These are phyloP conservation scores for Cystofilobasidium bisporidii DNA, from an alignment of 768 basidiomycete species.

Conservation along the genomic window DNA sequence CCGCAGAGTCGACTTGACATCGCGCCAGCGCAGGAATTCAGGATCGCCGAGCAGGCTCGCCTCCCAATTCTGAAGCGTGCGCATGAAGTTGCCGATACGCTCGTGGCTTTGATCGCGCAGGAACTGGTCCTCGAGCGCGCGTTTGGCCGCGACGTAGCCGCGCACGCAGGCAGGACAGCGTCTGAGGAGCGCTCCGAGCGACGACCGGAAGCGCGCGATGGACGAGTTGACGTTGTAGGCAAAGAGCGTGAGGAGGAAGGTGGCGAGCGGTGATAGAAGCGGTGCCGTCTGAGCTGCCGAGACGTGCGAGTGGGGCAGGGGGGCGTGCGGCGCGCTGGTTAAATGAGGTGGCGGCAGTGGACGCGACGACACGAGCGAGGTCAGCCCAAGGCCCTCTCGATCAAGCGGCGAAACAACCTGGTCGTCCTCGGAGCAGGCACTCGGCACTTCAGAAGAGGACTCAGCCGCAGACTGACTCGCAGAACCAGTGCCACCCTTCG, in stretches of 20 bases:
- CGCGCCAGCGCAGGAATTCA: conserved; percentile 53
- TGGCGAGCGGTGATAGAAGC: conserved; percentile 48
- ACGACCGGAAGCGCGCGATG: conserved; percentile 52
- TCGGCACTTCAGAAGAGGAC: background rate
- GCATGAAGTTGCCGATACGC: conserved; percentile 14
- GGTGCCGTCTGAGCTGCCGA: background rate
- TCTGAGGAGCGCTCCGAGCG: conserved; percentile 50
- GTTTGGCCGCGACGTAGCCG: conserved; percentile 56
- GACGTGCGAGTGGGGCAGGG: background rate
- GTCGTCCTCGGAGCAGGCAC: too few species aligned
- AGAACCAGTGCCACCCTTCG: conserved; percentile 21
- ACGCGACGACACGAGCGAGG: background rate
- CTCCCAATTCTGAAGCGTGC: conserved; percentile 14
- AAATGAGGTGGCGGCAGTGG: background rate
- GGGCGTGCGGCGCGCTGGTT: background rate
- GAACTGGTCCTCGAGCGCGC: conserved; percentile 54
- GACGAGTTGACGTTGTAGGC: conserved; percentile 59
- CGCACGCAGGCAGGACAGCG: conserved; percentile 64
- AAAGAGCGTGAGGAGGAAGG: conserved; percentile 70
- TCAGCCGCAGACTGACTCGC: conserved; percentile 4
- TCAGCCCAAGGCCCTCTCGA: background rate
- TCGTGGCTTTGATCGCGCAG: background rate
- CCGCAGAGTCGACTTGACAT: conserved; percentile 29
- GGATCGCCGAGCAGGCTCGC: conserved; percentile 47
- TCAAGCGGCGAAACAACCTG: too few species aligned